Evolutionary conservation across 179 eudicot genomes (phyloP).

Genomic region (Patellifolia procumbens): DNA sequence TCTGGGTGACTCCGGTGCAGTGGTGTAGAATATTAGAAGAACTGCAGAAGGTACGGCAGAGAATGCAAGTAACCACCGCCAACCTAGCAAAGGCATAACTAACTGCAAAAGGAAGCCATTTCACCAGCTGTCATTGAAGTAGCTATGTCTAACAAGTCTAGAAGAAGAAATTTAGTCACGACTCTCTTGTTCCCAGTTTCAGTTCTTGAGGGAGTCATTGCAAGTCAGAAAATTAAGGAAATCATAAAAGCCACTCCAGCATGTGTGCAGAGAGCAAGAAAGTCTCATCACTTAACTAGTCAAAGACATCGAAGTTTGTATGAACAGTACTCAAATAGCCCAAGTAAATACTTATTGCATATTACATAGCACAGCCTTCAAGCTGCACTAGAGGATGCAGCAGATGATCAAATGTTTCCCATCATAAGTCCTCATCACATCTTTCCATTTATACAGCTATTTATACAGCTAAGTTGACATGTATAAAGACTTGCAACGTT

Average conservation of each 20-base stretch:
- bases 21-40: slow-evolving; percentile 52
- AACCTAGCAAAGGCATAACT: slow-evolving; percentile 68
- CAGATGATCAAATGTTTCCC: not conserved
- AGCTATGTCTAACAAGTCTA: too few relatives aligned
- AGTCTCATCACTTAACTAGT: too few relatives aligned
- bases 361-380: not conserved
- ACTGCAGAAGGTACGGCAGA: slow-evolving; percentile 69
- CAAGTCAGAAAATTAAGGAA: not conserved
- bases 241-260: not conserved
- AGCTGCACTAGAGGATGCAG: not conserved
- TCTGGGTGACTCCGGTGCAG: slow-evolving; percentile 81
- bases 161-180: not conserved
- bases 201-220: not conserved
- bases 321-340: too few relatives aligned
- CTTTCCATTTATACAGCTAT: too few relatives aligned
- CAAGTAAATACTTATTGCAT: not conserved
- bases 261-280: too few relatives aligned
- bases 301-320: too few relatives aligned
- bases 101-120: slow-evolving; percentile 26
- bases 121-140: slow-evolving; percentile 5
- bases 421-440: not conserved
- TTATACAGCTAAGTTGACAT: not conserved
- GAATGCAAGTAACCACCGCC: slow-evolving; percentile 81
- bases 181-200: not conserved
- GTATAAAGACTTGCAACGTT: not conserved